Percentiles rank a stretch among this genome's conserved stretches.
Conservation (phyloP, 257 asterid genomes). For the Solanum bulbocastanum region DNA sequence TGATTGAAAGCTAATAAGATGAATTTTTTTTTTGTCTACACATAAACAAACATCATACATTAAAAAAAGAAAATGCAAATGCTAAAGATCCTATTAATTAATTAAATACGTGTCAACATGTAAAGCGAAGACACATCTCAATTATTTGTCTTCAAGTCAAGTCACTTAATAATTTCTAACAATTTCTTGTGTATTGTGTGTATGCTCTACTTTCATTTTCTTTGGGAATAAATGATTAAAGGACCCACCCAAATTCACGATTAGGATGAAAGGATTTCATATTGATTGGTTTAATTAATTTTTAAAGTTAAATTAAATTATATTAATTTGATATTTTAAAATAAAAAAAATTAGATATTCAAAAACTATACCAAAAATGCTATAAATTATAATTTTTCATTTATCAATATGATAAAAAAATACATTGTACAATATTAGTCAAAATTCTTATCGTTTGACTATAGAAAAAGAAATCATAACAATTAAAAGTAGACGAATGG, state of each 20-base stretch:
- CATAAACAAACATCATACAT: background rate
- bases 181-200: background rate
- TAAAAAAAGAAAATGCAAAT: background rate
- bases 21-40: background rate
- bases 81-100: background rate
- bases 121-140: background rate
- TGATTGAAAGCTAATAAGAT: background rate
- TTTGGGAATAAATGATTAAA: background rate
- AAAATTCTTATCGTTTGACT: too few species aligned
- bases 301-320: too few species aligned
- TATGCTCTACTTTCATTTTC: background rate
- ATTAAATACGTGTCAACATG: background rate
- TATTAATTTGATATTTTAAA: too few species aligned
- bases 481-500: too few species aligned
- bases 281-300: too few species aligned
- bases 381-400: too few species aligned
- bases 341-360: too few species aligned
- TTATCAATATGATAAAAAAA: too few species aligned
- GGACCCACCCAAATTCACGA: background rate
- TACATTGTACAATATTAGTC: too few species aligned
- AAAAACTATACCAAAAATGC: too few species aligned
- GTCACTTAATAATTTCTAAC: background rate
- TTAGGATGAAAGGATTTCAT: background rate
- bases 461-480: too few species aligned
- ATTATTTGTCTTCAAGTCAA: background rate